These are phyloP conservation scores for Komagataella populi DNA, from an alignment of 805 yeast species.

Conservation along the genomic window DNA sequence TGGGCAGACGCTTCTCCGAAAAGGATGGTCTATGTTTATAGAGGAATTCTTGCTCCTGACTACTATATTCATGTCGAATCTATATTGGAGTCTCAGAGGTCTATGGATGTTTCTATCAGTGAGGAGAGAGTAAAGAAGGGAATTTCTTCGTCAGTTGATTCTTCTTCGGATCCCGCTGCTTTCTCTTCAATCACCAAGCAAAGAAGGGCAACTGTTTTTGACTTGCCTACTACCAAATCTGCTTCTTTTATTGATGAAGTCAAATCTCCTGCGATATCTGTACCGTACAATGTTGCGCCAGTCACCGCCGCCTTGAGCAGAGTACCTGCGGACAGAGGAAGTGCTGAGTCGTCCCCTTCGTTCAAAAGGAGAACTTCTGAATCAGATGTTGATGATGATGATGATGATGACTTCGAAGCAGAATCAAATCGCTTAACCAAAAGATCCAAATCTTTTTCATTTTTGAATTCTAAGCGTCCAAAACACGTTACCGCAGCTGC, in stretches of 20 bases:
- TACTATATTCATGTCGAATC: slow-evolving; percentile 59
- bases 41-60: slow-evolving; percentile 67
- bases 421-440: slow-evolving; percentile 13
- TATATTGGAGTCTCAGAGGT: slow-evolving; percentile 40
- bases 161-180: neutral
- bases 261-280: slow-evolving; percentile 22
- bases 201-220: slow-evolving; percentile 40
- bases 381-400: slow-evolving; percentile 25
- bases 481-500: slow-evolving; percentile 61
- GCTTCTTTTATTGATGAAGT: slow-evolving; percentile 1
- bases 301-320: slow-evolving; percentile 49
- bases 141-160: neutral
- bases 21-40: slow-evolving; percentile 78
- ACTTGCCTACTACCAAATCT: slow-evolving; percentile 7
- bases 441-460: slow-evolving; percentile 56
- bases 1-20: slow-evolving; percentile 89
- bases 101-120: slow-evolving; percentile 7
- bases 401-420: slow-evolving; percentile 14
- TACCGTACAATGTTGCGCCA: slow-evolving; percentile 68
- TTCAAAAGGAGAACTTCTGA: slow-evolving; percentile 11
- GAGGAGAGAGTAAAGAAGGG: slow-evolving; percentile 3
- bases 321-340: slow-evolving; percentile 1
- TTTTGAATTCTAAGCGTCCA: slow-evolving; percentile 36
- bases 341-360: slow-evolving; percentile 1
- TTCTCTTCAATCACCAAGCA: slow-evolving; percentile 17